Conservation (phyloP, 2,329 filamentous ascomycete genomes). For the Talaromyces sp. region DNA sequence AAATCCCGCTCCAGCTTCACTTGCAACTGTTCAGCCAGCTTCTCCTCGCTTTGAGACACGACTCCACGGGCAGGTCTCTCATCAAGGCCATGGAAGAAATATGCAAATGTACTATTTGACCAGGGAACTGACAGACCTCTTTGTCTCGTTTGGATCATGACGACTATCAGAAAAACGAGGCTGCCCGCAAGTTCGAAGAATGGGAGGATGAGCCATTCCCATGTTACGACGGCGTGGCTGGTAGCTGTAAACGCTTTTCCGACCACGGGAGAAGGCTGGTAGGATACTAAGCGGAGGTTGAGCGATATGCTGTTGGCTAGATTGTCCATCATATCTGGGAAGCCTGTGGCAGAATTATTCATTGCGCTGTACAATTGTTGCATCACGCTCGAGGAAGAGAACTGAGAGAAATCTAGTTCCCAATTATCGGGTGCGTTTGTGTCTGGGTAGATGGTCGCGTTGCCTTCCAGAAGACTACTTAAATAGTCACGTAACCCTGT, state of each 20-base stretch:
- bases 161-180: not conserved
- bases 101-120: not conserved
- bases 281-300: not conserved
- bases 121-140: not conserved
- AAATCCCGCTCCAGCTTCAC: not conserved
- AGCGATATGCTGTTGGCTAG: not conserved
- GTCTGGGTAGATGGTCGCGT: not conserved
- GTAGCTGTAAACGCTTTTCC: not conserved
- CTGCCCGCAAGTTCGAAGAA: not conserved
- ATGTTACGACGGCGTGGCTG: not conserved
- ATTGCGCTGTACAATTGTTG: not conserved
- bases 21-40: not conserved
- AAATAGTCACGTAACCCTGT: not conserved
- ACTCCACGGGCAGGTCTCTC: not conserved
- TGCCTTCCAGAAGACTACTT: not conserved
- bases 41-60: not conserved
- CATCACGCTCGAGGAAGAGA: not conserved
- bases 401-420: not conserved
- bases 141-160: not conserved
- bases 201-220: constrained; percentile 5
- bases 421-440: not conserved
- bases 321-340: not conserved
- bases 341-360: not conserved
- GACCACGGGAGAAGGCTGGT: not conserved
- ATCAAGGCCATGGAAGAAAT: constrained; percentile 1